phyloP scores from a whole-genome alignment of 2,329 filamentous ascomycete species.

The Sporothrix pseudoabietina region DNA sequence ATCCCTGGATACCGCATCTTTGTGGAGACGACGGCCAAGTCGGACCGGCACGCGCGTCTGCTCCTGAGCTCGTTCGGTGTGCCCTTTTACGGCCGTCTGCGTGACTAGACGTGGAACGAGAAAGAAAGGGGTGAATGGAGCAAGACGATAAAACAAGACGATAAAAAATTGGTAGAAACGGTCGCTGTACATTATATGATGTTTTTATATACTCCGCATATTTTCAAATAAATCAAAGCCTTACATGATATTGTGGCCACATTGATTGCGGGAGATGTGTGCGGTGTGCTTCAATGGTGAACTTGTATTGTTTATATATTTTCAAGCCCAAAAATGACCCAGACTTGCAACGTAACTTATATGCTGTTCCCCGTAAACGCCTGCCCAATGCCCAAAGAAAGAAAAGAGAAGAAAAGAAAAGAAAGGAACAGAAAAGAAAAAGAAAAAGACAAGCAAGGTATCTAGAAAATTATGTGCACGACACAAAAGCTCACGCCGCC shows the following conservation, averaged over 20 bases:
- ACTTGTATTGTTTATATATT: slow-evolving; percentile 16
- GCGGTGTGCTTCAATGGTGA: neutral
- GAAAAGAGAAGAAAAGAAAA: neutral
- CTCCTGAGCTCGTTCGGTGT: slow-evolving; percentile 72
- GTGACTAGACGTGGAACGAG: slow-evolving; percentile 33
- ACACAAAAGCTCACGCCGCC: neutral
- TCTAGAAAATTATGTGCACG: neutral
- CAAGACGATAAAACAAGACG: neutral
- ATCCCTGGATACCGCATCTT: slow-evolving; percentile 84
- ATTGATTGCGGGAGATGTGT: neutral
- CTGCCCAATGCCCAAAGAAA: slow-evolving; percentile 25
- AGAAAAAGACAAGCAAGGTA: slow-evolving; percentile 6
- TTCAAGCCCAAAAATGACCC: neutral
- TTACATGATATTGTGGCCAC: neutral
- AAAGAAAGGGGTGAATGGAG: neutral
- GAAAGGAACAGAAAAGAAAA: no score
- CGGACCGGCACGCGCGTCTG: slow-evolving; percentile 80
- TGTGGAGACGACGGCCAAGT: slow-evolving; percentile 80
- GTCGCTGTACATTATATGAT: slow-evolving; percentile 15
- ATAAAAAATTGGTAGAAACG: neutral
- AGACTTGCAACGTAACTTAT: neutral
- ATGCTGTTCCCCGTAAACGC: slow-evolving; percentile 22
- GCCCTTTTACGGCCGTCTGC: slow-evolving; percentile 69
- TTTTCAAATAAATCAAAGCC: slow-evolving; percentile 13
- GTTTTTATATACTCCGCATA: slow-evolving; percentile 21